Base-by-base conservation (phyloP, 208 protist species). In the Phytomonas francai region DNA sequence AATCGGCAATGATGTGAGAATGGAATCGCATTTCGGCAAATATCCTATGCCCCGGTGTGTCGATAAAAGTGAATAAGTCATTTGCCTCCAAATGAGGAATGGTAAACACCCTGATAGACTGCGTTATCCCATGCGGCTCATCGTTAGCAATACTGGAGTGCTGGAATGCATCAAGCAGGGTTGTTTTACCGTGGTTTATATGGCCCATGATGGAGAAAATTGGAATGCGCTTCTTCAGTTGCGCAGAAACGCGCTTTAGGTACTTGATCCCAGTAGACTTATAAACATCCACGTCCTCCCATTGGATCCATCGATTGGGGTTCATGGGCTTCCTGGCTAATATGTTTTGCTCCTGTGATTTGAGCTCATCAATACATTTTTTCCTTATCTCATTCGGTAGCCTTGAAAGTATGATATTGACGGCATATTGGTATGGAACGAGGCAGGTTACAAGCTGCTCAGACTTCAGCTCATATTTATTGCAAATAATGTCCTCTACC, bases 151-250 rank as follows among this genome's bases (percentile, higher is more conserved):
- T 71, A 33, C 56, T 59, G 0, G 86, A 85, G n/a, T 65, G 63
- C 63, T 88, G 82, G 28, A 96, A 74, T 12, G 81, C 74, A 73
- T 95, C 89, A 31, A 96, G 76, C 34, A 97, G 71, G 7, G 89
- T 88, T 34, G 93, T 97, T 67, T 97, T 97, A 45, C 93, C 93
- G 70, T 96, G 89, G 64, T 90, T 81, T 9, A 78, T 77, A 67
- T 97, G 91, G 0, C 93, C 93, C 67, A 95, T 61, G 30, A 96
- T 72, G 61, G 80, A 79, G 33, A 91, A 85, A 22, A 96, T 71
- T 42, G 91, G 91, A 49, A 86, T 84, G n/a, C 88, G 80, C 16
- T 25, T 59, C 66, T 73, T 76, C 65, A 54, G 42, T 16, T 29
- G 65, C n/a, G 62, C 22, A 68, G 65, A 78, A 63, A 87, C 33